Evolutionary conservation across 352 stramenopile genomes (phyloP), one percentile per base, ranked within the genome.

Genomic region (Globisporangium recalcitrans): DNA sequence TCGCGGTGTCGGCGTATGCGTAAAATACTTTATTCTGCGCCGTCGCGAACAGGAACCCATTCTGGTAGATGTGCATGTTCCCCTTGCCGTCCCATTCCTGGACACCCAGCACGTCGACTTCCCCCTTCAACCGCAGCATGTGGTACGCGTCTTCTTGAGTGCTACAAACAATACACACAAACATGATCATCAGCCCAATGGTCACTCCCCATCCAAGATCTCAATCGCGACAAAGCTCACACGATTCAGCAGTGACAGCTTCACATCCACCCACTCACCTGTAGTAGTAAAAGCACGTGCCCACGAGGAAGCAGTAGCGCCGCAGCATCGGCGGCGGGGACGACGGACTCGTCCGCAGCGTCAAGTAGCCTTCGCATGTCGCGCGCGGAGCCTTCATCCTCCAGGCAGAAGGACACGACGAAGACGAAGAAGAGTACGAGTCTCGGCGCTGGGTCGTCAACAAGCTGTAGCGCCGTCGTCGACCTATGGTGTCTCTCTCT

Each of bases 61-160:
- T 75, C 60, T 88, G 74, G 65, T 97, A 97, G 59, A 93, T 95
- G 77, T 95, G 86, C 81, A 94, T 95, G 68, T 95, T 95, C 62
- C 86, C 89, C 68, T 96, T 95, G 61, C 89, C 89, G 61, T 97
- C 89, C 89, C 89, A 97, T 59, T 96, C 86, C 67, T 95, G 88
- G 19, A 95, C 89, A 19, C 88, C 89, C 21, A 97, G 66, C 31
- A 96, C 86, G 64, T 96, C 85, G 24, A 94, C 87, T 56, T 95
- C 82, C 53, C 85, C 82, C 64, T 95, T 93, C 46, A 95, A 71
- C 7, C 82, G 81, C 60, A 95, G 77, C 81, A 94, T 91, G 62
- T 92, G 83, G 65, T 94, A 93, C 66, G 89, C 89, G 63, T 97
- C 88, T 55, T 97, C 88, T 62, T 96, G 85, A n/a, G 85, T 95